Evolutionary conservation across 768 basidiomycete genomes (phyloP), one percentile per base, ranked within the genome.

Genomic region (Termitomyces bulborhizus): DNA sequence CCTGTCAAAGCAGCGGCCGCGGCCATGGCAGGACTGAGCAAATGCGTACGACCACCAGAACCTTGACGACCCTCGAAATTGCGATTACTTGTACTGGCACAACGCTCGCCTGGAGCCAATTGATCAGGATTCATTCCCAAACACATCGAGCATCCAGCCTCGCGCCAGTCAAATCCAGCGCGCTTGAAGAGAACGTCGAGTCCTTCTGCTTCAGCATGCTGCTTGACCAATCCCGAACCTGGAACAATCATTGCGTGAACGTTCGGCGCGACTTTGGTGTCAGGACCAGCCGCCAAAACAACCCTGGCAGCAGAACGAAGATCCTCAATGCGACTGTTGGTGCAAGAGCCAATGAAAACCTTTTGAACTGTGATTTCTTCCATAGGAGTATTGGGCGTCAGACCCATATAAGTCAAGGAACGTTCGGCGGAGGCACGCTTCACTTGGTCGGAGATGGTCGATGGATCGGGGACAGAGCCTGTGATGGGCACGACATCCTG

Each of bases 111-210:
- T 2, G 91, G 90, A 16, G 80, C 77, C 48, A 96, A 75, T 65
- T 93, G 90, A 70, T 96, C 93, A 12, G 92, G 90, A 70, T 96
- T 96, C 93, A 96, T 96, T 41, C 92, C 93, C 61, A 96, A 71
- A 72, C 93, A 96, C 93, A 96, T 96, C 15, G 93, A 96, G 67
- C 93, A 96, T 34, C 93, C 93, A 32, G 93, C 93, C 70, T 96
- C 93, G 50, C 93, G 82, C 93, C 93, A 95, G 65, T 96, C 93
- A 65, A 94, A 96, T 32, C 93, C 93, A 36, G 93, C 93, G 43
- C 88, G 86, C 67, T 85, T 90, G 77, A 96, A 92, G 62, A 95
- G 76, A 53, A 78, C 77, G 63, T 94, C 91, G 57, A 96, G 75
- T 26, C 92, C 92, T 65, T 96, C 93, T 18, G 84, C 85, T 72